phyloP scores from a whole-genome alignment of 345 rosid genomes.

The Eucalyptus paniculata region DNA sequence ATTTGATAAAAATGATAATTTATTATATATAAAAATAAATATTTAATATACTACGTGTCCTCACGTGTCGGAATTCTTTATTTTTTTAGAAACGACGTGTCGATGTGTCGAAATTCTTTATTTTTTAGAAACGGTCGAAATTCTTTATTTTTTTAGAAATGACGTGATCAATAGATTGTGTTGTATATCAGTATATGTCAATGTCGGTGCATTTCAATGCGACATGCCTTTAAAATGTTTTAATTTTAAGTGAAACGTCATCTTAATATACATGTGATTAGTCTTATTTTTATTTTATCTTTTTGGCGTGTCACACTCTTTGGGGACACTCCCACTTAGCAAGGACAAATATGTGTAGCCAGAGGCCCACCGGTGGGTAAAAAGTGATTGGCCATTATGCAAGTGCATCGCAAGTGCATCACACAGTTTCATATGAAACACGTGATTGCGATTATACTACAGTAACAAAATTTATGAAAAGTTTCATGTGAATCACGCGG shows the following conservation, averaged over 20 bases:
- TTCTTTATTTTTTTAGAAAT: no score
- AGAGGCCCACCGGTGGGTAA: background rate
- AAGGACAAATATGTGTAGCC: background rate
- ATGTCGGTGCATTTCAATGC: background rate
- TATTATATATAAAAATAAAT: no score
- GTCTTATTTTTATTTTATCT: background rate
- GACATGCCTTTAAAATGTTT: background rate
- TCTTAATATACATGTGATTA: background rate
- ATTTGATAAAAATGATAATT: no score
- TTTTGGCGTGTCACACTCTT: background rate
- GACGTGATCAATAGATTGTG: rapidly evolving
- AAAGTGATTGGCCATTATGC: background rate
- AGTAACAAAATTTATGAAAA: no score
- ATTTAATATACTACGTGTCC: no score
- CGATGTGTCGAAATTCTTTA: rapidly evolving
- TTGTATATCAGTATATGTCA: no score
- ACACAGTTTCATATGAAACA: background rate
- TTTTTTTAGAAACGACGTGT: no score
- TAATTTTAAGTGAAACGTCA: background rate
- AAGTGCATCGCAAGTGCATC: background rate
- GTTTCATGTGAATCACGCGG: background rate
- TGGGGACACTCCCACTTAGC: background rate
- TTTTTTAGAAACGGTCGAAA: no score
- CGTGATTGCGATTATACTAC: background rate
- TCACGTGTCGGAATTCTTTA: rapidly evolving